Evolutionary conservation across 2,329 filamentous ascomycete species (phyloP).

Genomic region (Scedosporium dehoogii): DNA sequence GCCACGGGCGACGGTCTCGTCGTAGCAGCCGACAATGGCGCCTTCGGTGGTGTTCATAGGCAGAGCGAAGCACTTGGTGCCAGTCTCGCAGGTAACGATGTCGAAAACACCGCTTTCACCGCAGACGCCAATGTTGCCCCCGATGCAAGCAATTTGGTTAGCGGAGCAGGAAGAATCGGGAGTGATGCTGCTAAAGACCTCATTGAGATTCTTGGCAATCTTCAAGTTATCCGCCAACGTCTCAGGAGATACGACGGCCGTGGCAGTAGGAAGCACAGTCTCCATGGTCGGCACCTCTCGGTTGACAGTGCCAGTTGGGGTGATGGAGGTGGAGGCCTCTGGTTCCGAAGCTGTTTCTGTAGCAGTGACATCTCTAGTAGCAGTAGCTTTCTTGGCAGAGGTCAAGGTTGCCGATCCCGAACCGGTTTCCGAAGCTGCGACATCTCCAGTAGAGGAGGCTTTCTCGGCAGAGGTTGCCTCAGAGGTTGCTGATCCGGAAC

Average conservation of each 20-base stretch:
- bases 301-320: constrained; percentile 25
- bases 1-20: constrained; percentile 14
- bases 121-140: constrained; percentile 39
- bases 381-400: neutral
- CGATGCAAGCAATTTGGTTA: constrained; percentile 42
- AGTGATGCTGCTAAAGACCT: constrained; percentile 32
- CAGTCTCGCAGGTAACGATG: constrained; percentile 25
- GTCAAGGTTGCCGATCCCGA: no score
- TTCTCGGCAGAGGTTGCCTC: no score
- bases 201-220: constrained; percentile 35
- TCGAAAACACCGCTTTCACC: constrained; percentile 27
- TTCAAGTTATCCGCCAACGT: constrained; percentile 35
- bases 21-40: constrained; percentile 38
- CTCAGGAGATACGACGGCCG: constrained; percentile 29
- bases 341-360: neutral
- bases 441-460: neutral
- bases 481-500: no score
- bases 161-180: constrained; percentile 34
- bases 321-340: neutral
- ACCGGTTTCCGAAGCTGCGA: neutral
- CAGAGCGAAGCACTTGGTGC: constrained; percentile 39
- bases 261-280: constrained; percentile 22
- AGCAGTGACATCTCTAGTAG: neutral
- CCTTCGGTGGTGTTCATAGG: constrained; percentile 40
- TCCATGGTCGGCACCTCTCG: constrained; percentile 31